Percentiles rank a stretch among this genome's conserved stretches.
phyloP scores from a whole-genome alignment of 495 filamentous ascomycete species.

The Halenospora varia region DNA sequence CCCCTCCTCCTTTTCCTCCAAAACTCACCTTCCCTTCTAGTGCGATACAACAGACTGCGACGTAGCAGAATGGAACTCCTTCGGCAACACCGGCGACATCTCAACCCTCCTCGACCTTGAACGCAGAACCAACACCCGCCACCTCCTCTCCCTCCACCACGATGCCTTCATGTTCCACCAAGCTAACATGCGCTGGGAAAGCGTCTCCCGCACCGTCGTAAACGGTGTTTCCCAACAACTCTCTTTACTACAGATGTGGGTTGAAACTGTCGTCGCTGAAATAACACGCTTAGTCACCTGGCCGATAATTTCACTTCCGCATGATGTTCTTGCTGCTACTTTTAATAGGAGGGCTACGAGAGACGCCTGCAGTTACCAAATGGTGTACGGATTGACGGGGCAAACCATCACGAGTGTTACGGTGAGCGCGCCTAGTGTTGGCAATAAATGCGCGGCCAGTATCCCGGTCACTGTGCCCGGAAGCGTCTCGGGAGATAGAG shows the following conservation, averaged over 20 bases:
- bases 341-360: conserved; percentile 50
- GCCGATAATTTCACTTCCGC: conserved; percentile 51
- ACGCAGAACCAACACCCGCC: conserved; percentile 46
- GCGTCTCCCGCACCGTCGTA: conserved; percentile 39
- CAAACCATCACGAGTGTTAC: conserved; percentile 47
- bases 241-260: conserved; percentile 58
- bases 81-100: neutral
- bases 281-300: conserved; percentile 55
- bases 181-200: conserved; percentile 50
- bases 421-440: conserved; percentile 38
- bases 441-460: conserved; percentile 45
- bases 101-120: conserved; percentile 40
- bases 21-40: neutral
- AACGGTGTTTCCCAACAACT: conserved; percentile 43
- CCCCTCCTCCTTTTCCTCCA: neutral
- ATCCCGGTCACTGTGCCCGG: conserved; percentile 57
- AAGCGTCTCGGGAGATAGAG: conserved; percentile 31
- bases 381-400: conserved; percentile 33
- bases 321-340: conserved; percentile 32
- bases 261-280: conserved; percentile 51
- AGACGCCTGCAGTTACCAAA: conserved; percentile 46
- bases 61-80: neutral
- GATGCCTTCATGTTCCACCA: conserved; percentile 52
- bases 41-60: neutral
- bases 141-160: conserved; percentile 49